Base-by-base conservation (phyloP, 176 grass and related monocot species). In the Paspalum vaginatum region DNA sequence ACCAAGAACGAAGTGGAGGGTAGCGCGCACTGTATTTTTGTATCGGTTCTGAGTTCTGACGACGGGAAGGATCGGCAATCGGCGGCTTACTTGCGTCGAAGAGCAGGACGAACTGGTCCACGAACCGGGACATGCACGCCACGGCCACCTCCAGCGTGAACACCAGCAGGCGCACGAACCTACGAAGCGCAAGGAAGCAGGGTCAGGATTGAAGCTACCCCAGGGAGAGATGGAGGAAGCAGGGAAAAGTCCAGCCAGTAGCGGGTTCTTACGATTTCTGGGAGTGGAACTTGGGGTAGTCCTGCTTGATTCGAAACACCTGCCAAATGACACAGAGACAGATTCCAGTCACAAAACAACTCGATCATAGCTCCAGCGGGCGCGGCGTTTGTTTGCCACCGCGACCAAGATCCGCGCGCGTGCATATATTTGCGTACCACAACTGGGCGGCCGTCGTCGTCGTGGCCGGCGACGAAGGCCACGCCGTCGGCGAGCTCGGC, bases 141-240 rank as follows among this genome's bases (percentile, higher is more conserved):
- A 96, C 91, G 9, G 91, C 93, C 62, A 99, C 97, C 68, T 99
- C 93, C 57, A 99, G 70, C 68, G 97, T 99, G 81, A 99, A 99
- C 56, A 96, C 97, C 84, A 99, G 72, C 68, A 99, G 81, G 0
- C 97, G 97, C 12, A 96, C 91, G 74, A 95, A 93, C 84, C 96
- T 98, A 22, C 11, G 12, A 1, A 27, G 42, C 5, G 0, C 32
- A 53, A 4, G 2, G 1, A 18, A 22, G 0, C 49, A 71, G 46
- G 37, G 8, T 38, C 37, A 71, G 68, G 24, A 75, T 32, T 22
- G 41, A 66, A n/a, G 5, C 74, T 76, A 57, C 38, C 11, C 25
- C 2, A 63, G 20, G 18, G 32, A 22, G 62, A 14, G n/a, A 52
- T 5, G 56, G 43, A 24, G 11, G 32, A 3, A 32, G 3, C 32